These are phyloP conservation scores for Cladophialophora psammophila DNA, from an alignment of 2,329 filamentous ascomycete species.

Conservation along the genomic window DNA sequence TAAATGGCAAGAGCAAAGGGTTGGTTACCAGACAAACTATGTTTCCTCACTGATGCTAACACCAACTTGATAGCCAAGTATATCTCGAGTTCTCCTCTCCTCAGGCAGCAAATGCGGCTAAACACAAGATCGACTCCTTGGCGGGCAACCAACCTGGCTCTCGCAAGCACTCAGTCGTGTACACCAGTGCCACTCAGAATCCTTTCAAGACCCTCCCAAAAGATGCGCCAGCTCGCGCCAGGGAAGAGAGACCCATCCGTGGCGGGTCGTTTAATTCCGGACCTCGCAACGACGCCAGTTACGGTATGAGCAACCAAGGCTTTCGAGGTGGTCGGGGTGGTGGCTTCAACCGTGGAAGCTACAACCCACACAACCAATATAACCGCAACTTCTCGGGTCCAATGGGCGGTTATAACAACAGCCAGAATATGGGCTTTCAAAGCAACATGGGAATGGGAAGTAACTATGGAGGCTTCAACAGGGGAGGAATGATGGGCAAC, in stretches of 20 bases:
- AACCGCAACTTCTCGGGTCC: constrained; percentile 59
- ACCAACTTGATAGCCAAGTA: constrained; percentile 63
- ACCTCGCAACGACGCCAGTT: constrained; percentile 50
- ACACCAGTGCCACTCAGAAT: constrained; percentile 78
- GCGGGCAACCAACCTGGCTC: constrained; percentile 60
- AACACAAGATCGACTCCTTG: constrained; percentile 77
- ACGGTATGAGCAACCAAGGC: constrained; percentile 59
- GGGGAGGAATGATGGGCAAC: constrained; percentile 62
- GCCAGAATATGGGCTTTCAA: constrained; percentile 59
- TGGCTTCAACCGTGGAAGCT: constrained; percentile 58
- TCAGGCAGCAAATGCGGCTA: constrained; percentile 84
- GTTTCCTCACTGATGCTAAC: constrained; percentile 9
- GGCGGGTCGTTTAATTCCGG: constrained; percentile 52
- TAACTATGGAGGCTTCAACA: constrained; percentile 57
- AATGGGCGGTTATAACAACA: constrained; percentile 53
- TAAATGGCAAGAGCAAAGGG: constrained; percentile 99
- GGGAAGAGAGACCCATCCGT: constrained; percentile 64
- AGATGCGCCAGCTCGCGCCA: constrained; percentile 76
- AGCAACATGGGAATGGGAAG: constrained; percentile 61
- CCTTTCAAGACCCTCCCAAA: constrained; percentile 92
- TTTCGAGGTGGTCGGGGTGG: constrained; percentile 61
- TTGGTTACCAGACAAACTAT: constrained; percentile 54
- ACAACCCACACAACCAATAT: constrained; percentile 48
- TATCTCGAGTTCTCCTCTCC: constrained; percentile 85
- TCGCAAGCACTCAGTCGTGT: constrained; percentile 76